Evolutionary conservation across 257 asterid genomes (phyloP).

Genomic region (Fraxinus quadrangulata): DNA sequence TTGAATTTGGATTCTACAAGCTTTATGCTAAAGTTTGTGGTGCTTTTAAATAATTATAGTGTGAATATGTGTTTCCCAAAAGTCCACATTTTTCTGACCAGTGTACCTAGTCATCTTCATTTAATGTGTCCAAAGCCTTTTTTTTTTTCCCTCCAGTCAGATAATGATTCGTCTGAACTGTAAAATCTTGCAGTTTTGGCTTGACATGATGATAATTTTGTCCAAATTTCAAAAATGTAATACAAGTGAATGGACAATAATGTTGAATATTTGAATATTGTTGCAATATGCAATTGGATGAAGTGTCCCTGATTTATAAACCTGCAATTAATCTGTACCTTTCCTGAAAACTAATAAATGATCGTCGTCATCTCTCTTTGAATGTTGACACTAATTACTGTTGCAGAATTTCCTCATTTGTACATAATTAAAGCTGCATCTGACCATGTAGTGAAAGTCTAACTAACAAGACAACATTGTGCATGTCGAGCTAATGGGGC

Average conservation of each 20-base stretch:
- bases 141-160: neutral
- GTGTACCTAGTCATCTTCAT: neutral
- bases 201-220: neutral
- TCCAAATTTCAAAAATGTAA: neutral
- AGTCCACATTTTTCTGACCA: neutral
- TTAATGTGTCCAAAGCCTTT: neutral
- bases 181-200: neutral
- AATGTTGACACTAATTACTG: too few species aligned
- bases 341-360: slow-evolving; percentile 37
- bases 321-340: slow-evolving; percentile 23
- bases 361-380: too few species aligned
- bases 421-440: neutral
- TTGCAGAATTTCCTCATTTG: neutral
- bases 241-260: neutral
- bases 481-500: neutral
- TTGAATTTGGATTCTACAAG: neutral
- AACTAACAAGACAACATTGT: neutral
- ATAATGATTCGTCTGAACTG: neutral
- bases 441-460: neutral
- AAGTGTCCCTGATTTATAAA: neutral
- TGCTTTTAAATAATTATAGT: neutral
- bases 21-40: neutral
- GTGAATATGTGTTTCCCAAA: neutral
- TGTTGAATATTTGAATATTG: neutral
- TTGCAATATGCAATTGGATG: slow-evolving; percentile 1